Base-by-base conservation (phyloP, 805 yeast genomes). In the Brettanomyces sp. region DNA sequence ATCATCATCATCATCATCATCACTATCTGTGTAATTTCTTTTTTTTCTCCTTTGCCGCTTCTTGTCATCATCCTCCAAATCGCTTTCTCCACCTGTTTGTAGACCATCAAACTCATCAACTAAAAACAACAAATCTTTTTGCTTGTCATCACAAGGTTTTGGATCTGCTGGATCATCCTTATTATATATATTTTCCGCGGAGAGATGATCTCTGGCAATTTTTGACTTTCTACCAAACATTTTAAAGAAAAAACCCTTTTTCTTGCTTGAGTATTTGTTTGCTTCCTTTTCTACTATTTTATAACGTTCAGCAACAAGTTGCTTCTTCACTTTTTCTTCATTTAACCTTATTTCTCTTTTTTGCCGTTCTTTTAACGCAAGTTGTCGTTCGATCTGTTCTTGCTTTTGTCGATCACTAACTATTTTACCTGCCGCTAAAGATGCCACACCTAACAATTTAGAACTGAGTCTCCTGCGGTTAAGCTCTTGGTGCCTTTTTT, bases 221-320 rank as follows among this genome's bases (percentile, higher is more conserved):
- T 57, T 60, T 22, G 62, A 56, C 42, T 60, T 61, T 22, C 52
- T 46, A 2, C 61, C 57, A 43, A 61, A 61, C 9, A 61, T 33
- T 28, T 53, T 52, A 9, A 53, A 49, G 34, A 61, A 55, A 8
- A 61, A 48, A 4, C 58, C 51, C 22, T 49, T 56, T 37, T 51
- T 53, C 36, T 52, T 48, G 9, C 43, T 45, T 1, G 36, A 24
- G 43, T 47, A 49, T 25, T 43, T 47, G 6, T 35, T 18, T 18
- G 18, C 36, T 30, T 51, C 44, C 11, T 22, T 14, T 5, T 12
- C 8, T 11, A 28, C 33, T 18, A 28, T 6, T 7, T 30, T 25
- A 42, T 60, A 59, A 41, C 58, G 60, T 22, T 47, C 47, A n/a
- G 45, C 41, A 35, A 54, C 58, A 34, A 55, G 55, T 28, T 58